A percentile compares a stretch with the other conserved stretches of the same genome.
phyloP scores from a whole-genome alignment of 495 filamentous ascomycete genomes.

The Neurospora terricola region DNA sequence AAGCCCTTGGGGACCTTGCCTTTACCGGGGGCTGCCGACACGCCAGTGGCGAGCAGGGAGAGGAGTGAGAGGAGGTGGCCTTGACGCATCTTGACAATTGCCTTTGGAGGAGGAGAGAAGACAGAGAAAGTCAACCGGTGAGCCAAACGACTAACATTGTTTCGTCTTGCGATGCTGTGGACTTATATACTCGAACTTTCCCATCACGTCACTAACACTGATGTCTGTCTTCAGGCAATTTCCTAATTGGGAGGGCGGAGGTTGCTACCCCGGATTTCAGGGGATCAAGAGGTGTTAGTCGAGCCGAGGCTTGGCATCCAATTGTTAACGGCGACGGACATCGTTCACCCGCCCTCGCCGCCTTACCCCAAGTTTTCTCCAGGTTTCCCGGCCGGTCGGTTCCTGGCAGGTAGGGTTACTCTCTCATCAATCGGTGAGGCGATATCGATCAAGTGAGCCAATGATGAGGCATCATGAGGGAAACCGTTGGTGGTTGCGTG shows the following conservation, averaged over 20 bases:
- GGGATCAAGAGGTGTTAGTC: neutral
- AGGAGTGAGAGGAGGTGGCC: neutral
- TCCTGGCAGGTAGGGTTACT: neutral
- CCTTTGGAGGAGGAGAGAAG: neutral
- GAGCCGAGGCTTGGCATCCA: neutral
- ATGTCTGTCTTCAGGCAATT: neutral
- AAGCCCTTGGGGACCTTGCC: conserved; percentile 27
- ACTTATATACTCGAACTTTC: neutral
- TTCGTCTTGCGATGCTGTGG: too few relatives aligned
- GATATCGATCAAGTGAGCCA: neutral
- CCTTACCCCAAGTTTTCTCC: neutral
- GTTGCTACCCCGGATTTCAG: neutral
- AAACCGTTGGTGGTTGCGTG: neutral
- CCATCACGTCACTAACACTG: neutral
- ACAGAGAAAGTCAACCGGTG: neutral
- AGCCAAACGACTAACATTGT: neutral
- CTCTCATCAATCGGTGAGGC: neutral
- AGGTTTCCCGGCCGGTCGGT: neutral
- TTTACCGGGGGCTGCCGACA: neutral
- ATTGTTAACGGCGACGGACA: neutral
- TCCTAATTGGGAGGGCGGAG: neutral
- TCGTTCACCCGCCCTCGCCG: neutral
- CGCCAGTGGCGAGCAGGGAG: neutral
- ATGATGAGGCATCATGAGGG: neutral
- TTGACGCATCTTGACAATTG: neutral